These are phyloP conservation scores for Sordariomycetes sp. DNA, from an alignment of 2,329 filamentous ascomycete genomes.

Conservation along the genomic window DNA sequence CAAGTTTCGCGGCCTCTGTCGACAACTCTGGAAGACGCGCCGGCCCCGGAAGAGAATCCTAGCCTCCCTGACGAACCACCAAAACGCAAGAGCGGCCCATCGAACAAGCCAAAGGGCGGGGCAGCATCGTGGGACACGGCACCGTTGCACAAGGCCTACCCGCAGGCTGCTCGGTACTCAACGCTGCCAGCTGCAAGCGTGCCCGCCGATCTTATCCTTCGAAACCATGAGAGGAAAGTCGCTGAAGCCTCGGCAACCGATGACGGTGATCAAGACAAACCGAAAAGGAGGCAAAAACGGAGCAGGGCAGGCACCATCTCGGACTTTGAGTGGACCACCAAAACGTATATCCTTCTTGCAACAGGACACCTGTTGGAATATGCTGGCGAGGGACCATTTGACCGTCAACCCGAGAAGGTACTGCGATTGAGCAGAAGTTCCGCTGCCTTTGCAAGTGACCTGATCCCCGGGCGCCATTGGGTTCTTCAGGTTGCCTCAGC, in stretches of 20 bases:
- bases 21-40: slow-evolving; percentile 3
- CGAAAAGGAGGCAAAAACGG: slow-evolving; percentile 32
- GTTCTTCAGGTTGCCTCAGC: slow-evolving; percentile 66
- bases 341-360: slow-evolving; percentile 63
- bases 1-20: slow-evolving; percentile 14
- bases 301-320: slow-evolving; percentile 27
- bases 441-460: slow-evolving; percentile 70
- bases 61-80: slow-evolving; percentile 4
- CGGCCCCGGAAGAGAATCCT: neutral
- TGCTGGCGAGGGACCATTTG: slow-evolving; percentile 57
- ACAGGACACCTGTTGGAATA: slow-evolving; percentile 71
- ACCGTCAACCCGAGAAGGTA: slow-evolving; percentile 65
- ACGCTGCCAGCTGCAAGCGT: slow-evolving; percentile 58
- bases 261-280: slow-evolving; percentile 17
- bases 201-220: slow-evolving; percentile 60
- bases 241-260: slow-evolving; percentile 8
- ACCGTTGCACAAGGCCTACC: slow-evolving; percentile 79
- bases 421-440: slow-evolving; percentile 65
- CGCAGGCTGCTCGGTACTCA: slow-evolving; percentile 70
- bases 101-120: slow-evolving; percentile 9
- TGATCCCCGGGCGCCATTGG: slow-evolving; percentile 73
- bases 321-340: slow-evolving; percentile 58
- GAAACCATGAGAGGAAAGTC: slow-evolving; percentile 43
- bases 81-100: slow-evolving; percentile 8
- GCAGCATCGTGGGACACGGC: slow-evolving; percentile 54